Evolutionary conservation across 805 yeast species (phyloP), one percentile per base, ranked within the genome.

Genomic region (Maudiozyma saulgeensis): DNA sequence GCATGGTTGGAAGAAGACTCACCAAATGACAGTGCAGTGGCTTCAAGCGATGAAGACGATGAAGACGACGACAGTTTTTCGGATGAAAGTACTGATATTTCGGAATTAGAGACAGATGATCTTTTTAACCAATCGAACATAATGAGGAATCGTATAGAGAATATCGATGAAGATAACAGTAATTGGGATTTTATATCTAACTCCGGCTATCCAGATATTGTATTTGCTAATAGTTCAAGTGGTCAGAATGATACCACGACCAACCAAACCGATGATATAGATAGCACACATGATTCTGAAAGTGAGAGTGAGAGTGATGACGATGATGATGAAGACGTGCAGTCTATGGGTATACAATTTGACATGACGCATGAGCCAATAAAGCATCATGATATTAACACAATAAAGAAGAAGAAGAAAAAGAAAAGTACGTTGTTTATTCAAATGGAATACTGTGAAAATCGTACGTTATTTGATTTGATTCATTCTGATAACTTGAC

Each of bases 401-500:
- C 18, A 9, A 39, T 25, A 15, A 35, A 25, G 6, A 35, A 25
- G 25, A 46, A 21, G 16, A 35, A 41, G 11, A 71, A 70, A 50
- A 65, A 69, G 43, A 72, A 72, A 54, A 84, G 90, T 47, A 88
- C 95, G 0, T 68, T 93, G 31, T 93, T 87, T 63, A 93, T 93
- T 56, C 99, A 93, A 62, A 93, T 93, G 99, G 99, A 93, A 65
- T 93, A 93, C 59, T 93, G 99, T 68, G 99, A 93, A 60, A 93
- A 91, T 61, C 87, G 87, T 50, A 91, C 99, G 0, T 68, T 93
- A 28, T 77, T 78, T 46, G 96, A 93, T 67, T 70, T 93, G 52
- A 91, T 93, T 44, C 78, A 75, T 48, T 77, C 79, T 40, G 87
- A 83, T 50, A 89, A 88, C 0, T 71, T 93, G 12, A 85, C 82